phyloP scores from a whole-genome alignment of 768 basidiomycete species.

The Podaxis pistillaris region DNA sequence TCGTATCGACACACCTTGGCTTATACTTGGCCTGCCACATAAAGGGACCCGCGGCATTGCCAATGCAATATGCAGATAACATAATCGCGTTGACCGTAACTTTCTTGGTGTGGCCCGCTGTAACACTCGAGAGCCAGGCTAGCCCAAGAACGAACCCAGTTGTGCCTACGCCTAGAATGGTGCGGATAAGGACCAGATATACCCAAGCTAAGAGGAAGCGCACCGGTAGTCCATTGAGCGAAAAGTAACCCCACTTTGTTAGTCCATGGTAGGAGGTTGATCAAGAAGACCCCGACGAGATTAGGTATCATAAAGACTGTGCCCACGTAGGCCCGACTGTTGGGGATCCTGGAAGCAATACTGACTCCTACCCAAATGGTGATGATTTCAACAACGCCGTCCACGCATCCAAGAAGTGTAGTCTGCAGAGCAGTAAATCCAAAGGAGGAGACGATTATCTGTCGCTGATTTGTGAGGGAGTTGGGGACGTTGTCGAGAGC shows the following conservation, averaged over 20 bases:
- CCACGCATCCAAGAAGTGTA: slow-evolving; percentile 67
- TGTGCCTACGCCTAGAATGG: slow-evolving; percentile 40
- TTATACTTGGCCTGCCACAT: slow-evolving; percentile 74
- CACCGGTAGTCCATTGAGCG: slow-evolving; percentile 52
- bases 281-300: slow-evolving; percentile 57
- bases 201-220: not conserved
- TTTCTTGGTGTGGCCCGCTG: slow-evolving; percentile 71
- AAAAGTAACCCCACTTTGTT: slow-evolving; percentile 67
- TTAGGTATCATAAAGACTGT: slow-evolving; percentile 64
- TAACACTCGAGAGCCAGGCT: slow-evolving; percentile 64
- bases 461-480: slow-evolving; percentile 60
- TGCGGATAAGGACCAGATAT: not conserved
- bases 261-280: slow-evolving; percentile 64
- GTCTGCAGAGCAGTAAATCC: slow-evolving; percentile 66
- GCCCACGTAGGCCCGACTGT: slow-evolving; percentile 64
- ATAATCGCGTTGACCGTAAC: slow-evolving; percentile 73
- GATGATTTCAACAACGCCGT: slow-evolving; percentile 62
- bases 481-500: slow-evolving; percentile 63
- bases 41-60: slow-evolving; percentile 69
- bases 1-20: slow-evolving; percentile 44
- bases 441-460: slow-evolving; percentile 64
- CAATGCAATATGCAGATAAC: slow-evolving; percentile 64
- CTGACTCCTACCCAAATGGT: slow-evolving; percentile 68
- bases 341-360: slow-evolving; percentile 52
- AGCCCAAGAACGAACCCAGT: slow-evolving; percentile 61